Evolutionary conservation across 768 basidiomycete species (phyloP), one percentile per base, ranked within the genome.

Genomic region (Suillus discolor): DNA sequence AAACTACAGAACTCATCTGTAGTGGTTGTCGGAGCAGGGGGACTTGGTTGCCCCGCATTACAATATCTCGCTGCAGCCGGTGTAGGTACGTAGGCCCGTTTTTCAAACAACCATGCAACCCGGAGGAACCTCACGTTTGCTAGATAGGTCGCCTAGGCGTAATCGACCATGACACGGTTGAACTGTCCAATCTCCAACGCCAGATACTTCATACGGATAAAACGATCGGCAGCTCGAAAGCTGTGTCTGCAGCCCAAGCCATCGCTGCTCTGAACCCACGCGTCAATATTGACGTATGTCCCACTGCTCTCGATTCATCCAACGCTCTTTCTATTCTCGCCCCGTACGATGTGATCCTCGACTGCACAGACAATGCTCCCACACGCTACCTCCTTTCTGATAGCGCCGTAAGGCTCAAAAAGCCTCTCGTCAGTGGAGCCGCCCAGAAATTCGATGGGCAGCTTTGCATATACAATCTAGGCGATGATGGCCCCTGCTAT

Each of bases 361-460:
- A 98, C 78, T 98, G 96, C 80, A 97, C 96, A 5, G 96, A 98
- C 79, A 97, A 97, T 68, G 87, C 90, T 2, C 88, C 92, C 2
- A 96, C 95, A 0, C 90, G 97, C 6, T 99, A 99, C 77, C 86
- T 99, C 23, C 83, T 99, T 62, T 96, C 94, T 31, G 96, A 99
- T 74, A 86, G 87, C 1, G 87, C 92, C 18, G 92, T 95, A 45
- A 80, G 79, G 1, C 84, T 96, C 2, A 78, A 80, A n/a, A 92
- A 89, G 57, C 91, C 94, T 16, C 88, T 99, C 45, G 90, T 99
- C 44, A 94, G 92, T 65, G 97, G 97, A 9, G 97, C 96, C 2
- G 97, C 97, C 0, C 93, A 93, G 72, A 86, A 86, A 70, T 90
- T 84, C 70, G 92, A 94, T 66, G 93, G 93, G 0, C 93, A 94